These are phyloP conservation scores for Thinopyrum obtusiflorum DNA, from an alignment of 202 grass and related monocot genomes.

Conservation along the genomic window DNA sequence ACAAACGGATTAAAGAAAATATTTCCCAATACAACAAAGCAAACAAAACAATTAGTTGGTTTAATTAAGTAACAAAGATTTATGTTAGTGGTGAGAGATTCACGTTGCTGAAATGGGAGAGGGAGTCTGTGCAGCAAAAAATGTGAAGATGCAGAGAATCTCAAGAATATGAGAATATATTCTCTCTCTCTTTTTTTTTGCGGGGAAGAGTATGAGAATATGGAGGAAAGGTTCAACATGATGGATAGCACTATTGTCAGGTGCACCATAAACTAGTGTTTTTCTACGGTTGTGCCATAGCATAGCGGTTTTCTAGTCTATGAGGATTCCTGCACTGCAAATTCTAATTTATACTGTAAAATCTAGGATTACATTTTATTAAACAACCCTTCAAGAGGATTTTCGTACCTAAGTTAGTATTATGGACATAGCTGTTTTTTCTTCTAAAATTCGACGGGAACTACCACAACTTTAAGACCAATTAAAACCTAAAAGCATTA, in stretches of 20 bases:
- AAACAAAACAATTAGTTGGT: constrained; percentile 19
- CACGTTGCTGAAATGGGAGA: neutral
- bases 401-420: neutral
- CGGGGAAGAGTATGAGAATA: too few species aligned
- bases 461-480: neutral
- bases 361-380: too few species aligned
- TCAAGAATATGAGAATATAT: neutral
- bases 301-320: neutral
- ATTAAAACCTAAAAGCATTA: neutral
- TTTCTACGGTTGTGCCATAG: neutral
- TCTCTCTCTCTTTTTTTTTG: too few species aligned
- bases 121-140: neutral
- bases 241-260: neutral
- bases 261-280: neutral
- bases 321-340: neutral
- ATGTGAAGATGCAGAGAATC: neutral
- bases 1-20: constrained; percentile 26
- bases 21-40: neutral
- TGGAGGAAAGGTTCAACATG: neutral
- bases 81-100: neutral
- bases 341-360: too few species aligned
- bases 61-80: neutral
- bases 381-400: neutral
- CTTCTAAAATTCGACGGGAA: neutral
- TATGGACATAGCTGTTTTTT: neutral